A percentile compares a stretch with the other conserved stretches of the same genome.
Evolutionary conservation across 2,329 filamentous ascomycete species (phyloP).

Genomic region (Botrytis fabae): DNA sequence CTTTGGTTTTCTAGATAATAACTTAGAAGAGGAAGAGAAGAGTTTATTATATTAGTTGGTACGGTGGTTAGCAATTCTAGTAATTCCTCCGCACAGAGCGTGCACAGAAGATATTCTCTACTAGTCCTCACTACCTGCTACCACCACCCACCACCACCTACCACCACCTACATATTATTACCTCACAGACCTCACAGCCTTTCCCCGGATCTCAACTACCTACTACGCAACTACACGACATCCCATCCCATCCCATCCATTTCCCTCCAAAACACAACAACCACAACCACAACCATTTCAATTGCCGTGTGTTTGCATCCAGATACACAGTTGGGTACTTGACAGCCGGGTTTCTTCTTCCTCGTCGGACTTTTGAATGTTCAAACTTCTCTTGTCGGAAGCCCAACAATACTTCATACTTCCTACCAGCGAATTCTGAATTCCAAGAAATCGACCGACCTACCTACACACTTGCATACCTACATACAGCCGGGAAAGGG

Average conservation of each 20-base stretch:
- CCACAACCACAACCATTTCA: neutral
- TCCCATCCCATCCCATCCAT: neutral
- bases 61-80: neutral
- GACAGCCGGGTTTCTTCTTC: neutral
- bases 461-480: neutral
- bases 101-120: neutral
- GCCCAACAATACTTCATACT: neutral
- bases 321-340: neutral
- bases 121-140: neutral
- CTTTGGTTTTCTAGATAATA: neutral
- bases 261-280: neutral
- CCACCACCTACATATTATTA: neutral
- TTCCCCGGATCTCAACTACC: slow-evolving; percentile 9
- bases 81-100: neutral
- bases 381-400: neutral
- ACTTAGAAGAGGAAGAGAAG: neutral
- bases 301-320: too few species aligned
- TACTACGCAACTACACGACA: neutral
- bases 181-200: neutral
- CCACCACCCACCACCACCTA: neutral
- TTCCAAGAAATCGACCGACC: neutral
- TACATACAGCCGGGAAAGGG: slow-evolving; percentile 5
- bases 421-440: neutral
- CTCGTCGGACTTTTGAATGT: neutral
- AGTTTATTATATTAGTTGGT: neutral